These are phyloP conservation scores for Aspergillus transmontanensis DNA, from an alignment of 2,329 filamentous ascomycete genomes.

Conservation along the genomic window DNA sequence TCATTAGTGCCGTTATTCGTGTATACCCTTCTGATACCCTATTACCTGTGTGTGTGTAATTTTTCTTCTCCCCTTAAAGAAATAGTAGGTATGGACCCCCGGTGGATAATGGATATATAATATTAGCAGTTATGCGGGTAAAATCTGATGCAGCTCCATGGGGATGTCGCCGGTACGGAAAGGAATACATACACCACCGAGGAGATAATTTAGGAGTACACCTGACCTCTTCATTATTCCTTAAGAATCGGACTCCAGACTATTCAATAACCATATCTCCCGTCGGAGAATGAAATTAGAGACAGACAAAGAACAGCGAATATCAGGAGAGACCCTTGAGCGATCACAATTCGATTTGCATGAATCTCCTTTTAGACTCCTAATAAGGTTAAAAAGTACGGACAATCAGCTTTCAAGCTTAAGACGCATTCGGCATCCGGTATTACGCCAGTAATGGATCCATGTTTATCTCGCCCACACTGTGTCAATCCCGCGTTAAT, in stretches of 20 bases:
- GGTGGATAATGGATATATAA: not conserved
- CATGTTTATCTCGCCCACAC: not conserved
- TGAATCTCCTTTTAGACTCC: not conserved
- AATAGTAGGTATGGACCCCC: not conserved
- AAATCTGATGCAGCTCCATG: not conserved
- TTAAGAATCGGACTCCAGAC: not conserved
- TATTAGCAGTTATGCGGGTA: not conserved
- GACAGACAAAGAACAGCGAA: not conserved
- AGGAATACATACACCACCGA: not conserved
- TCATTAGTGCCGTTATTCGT: not conserved
- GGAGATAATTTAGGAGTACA: not conserved
- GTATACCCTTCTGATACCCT: not conserved
- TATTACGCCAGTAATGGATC: slow-evolving; percentile 6
- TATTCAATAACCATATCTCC: not conserved
- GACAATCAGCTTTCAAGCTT: slow-evolving; percentile 1
- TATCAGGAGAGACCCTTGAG: not conserved
- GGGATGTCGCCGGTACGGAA: not conserved
- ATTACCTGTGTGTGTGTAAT: not conserved
- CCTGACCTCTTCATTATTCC: not conserved
- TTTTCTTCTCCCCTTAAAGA: not conserved
- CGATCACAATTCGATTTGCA: not conserved
- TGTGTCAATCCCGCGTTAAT: not conserved
- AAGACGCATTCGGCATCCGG: slow-evolving; percentile 4
- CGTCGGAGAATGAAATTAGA: not conserved
- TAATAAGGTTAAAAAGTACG: slow-evolving; percentile 2